Conservation (phyloP, 768 basidiomycete genomes). For the Suillus weaverae region DNA sequence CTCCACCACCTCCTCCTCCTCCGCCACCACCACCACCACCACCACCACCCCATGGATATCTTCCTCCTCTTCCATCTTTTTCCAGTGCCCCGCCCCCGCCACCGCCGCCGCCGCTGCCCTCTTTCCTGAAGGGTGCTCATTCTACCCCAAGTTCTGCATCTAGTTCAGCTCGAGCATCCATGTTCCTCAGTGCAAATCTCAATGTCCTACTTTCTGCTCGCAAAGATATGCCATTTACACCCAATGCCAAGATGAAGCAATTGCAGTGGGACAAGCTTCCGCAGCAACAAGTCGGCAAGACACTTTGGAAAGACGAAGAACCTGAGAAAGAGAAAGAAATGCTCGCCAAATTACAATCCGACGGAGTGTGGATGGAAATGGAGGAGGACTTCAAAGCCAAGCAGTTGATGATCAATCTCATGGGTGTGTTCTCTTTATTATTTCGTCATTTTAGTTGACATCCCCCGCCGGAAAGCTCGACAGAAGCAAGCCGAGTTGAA, state of each 20-base stretch:
- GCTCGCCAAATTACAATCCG: constrained; percentile 74
- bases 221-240: constrained; percentile 84
- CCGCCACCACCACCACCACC: constrained; percentile 28
- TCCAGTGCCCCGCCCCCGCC: constrained; percentile 27
- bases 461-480: constrained; percentile 47
- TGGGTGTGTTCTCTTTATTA: constrained; percentile 52
- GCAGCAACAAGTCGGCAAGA: constrained; percentile 80
- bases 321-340: constrained; percentile 72
- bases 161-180: constrained; percentile 57
- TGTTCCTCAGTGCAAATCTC: constrained; percentile 58
- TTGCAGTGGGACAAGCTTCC: constrained; percentile 99
- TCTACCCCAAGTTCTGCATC: constrained; percentile 41
- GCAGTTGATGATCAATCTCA: constrained; percentile 86
- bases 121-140: constrained; percentile 26
- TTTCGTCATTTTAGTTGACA: background rate
- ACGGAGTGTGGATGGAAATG: constrained; percentile 95
- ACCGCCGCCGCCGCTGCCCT: constrained; percentile 39
- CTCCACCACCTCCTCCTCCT: constrained; percentile 31
- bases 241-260: constrained; percentile 94
- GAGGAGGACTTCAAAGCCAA: constrained; percentile 98
- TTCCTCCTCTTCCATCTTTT: constrained; percentile 26
- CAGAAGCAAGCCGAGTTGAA: constrained; percentile 87
- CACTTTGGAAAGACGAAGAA: constrained; percentile 79
- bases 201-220: constrained; percentile 59
- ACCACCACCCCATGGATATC: constrained; percentile 35